Percentiles rank a stretch among this genome's conserved stretches.
phyloP scores from a whole-genome alignment of 495 filamentous ascomycete genomes.

The Tetracladium marchalianum region DNA sequence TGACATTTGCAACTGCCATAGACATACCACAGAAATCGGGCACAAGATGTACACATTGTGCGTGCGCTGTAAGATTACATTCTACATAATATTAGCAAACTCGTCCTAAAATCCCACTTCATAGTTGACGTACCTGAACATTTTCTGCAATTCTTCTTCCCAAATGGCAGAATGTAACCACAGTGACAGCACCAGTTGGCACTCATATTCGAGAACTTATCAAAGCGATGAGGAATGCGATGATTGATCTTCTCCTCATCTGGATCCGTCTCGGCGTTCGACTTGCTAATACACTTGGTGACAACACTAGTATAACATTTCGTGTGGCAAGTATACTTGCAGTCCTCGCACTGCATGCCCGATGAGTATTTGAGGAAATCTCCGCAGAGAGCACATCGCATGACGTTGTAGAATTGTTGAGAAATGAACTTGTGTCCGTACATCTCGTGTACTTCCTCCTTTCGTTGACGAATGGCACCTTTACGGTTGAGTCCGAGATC shows the following conservation, averaged over 20 bases:
- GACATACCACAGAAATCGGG: constrained; percentile 99
- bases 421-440: constrained; percentile 97
- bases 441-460: constrained; percentile 95
- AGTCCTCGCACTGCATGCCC: constrained; percentile 98
- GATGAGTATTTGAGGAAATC: constrained; percentile 98
- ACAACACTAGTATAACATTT: constrained; percentile 97
- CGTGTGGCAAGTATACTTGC: constrained; percentile 98
- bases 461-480: constrained; percentile 91
- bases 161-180: constrained; percentile 93
- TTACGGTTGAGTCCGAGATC: constrained; percentile 88
- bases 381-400: constrained; percentile 97
- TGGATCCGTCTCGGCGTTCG: constrained; percentile 93
- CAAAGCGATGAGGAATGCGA: constrained; percentile 94
- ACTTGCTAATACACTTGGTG: constrained; percentile 99
- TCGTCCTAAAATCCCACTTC: neutral
- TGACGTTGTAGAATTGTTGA: constrained; percentile 99
- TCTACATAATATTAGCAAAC: constrained; percentile 39
- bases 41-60: constrained; percentile 86
- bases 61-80: constrained; percentile 85
- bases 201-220: constrained; percentile 87
- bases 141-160: constrained; percentile 85
- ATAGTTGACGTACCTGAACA: constrained; percentile 59
- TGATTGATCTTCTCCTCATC: constrained; percentile 99
- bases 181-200: constrained; percentile 99
- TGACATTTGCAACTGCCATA: constrained; percentile 93